Evolutionary conservation across 2,329 filamentous ascomycete species (phyloP).

Genomic region (Fusarium xylarioides): DNA sequence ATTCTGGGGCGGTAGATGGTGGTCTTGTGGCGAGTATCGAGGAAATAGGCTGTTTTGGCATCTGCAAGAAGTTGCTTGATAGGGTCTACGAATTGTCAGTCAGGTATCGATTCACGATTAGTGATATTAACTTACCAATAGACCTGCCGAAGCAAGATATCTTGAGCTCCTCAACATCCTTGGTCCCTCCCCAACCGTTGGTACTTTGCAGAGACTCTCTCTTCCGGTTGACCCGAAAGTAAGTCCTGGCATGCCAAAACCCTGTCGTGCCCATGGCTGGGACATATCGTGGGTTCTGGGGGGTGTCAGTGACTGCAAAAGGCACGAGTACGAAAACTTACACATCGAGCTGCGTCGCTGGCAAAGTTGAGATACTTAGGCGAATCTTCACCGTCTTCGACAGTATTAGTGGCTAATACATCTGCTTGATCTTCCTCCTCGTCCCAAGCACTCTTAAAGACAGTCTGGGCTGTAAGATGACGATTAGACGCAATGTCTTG

Average conservation of each 20-base stretch:
- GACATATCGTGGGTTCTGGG: slow-evolving; percentile 59
- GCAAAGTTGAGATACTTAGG: slow-evolving; percentile 66
- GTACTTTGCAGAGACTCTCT: slow-evolving; percentile 53
- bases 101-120: neutral
- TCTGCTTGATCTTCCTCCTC: slow-evolving; percentile 58
- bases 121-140: slow-evolving; percentile 36
- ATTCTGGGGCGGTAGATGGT: slow-evolving; percentile 64
- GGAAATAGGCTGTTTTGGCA: slow-evolving; percentile 62
- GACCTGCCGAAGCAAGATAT: slow-evolving; percentile 65
- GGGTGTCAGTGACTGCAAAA: neutral
- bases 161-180: slow-evolving; percentile 61
- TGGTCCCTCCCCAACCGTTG: slow-evolving; percentile 51
- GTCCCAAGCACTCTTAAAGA: slow-evolving; percentile 65
- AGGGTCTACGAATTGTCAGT: slow-evolving; percentile 48
- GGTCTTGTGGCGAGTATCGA: slow-evolving; percentile 64
- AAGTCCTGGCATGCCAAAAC: slow-evolving; percentile 64
- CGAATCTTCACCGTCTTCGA: slow-evolving; percentile 51
- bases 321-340: slow-evolving; percentile 38
- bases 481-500: slow-evolving; percentile 61
- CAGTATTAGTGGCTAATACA: slow-evolving; percentile 48
- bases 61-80: slow-evolving; percentile 65
- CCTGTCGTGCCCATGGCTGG: slow-evolving; percentile 62
- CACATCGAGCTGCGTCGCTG: slow-evolving; percentile 62
- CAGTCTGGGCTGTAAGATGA: slow-evolving; percentile 64
- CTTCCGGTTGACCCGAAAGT: slow-evolving; percentile 59